Conservation (phyloP, 805 yeast genomes). For the Candida michaelii region DNA sequence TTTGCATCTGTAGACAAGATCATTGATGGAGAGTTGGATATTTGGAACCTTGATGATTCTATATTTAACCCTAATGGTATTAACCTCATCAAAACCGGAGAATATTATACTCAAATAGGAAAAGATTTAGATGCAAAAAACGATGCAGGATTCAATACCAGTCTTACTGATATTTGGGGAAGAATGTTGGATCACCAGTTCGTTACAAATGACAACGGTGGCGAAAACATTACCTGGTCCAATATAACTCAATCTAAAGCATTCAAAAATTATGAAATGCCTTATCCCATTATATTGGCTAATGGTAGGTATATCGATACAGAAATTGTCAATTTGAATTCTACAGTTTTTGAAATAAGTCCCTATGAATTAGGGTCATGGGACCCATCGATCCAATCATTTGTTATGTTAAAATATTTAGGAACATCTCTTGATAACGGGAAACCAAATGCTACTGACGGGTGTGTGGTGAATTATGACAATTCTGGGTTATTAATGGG, state of each 20-base stretch:
- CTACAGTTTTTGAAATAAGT: constrained; percentile 52
- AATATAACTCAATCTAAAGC: constrained; percentile 24
- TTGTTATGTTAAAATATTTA: constrained; percentile 28
- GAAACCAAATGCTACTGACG: constrained; percentile 12
- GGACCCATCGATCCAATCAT: constrained; percentile 38
- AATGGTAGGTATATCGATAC: constrained; percentile 69
- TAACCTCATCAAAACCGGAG: constrained; percentile 50
- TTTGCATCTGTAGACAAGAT: constrained; percentile 35
- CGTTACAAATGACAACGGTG: constrained; percentile 24
- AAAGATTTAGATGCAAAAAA: constrained; percentile 20
- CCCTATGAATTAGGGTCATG: constrained; percentile 44
- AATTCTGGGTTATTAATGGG: constrained; percentile 43
- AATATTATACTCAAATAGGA: constrained; percentile 44
- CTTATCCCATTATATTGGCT: constrained; percentile 40
- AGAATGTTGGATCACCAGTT: constrained; percentile 36
- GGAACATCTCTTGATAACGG: constrained; percentile 30
- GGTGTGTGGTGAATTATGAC: constrained; percentile 32
- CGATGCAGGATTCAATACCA: constrained; percentile 33
- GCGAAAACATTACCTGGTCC: constrained; percentile 24
- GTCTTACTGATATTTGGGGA: constrained; percentile 43
- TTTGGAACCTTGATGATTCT: constrained; percentile 70
- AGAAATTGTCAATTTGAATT: constrained; percentile 54
- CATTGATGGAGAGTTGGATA: constrained; percentile 23
- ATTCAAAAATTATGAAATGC: constrained; percentile 45
- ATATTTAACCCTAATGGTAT: constrained; percentile 64